Evolutionary conservation across 2,329 filamentous ascomycete genomes (phyloP).

Genomic region (Phaeoacremonium minimum): DNA sequence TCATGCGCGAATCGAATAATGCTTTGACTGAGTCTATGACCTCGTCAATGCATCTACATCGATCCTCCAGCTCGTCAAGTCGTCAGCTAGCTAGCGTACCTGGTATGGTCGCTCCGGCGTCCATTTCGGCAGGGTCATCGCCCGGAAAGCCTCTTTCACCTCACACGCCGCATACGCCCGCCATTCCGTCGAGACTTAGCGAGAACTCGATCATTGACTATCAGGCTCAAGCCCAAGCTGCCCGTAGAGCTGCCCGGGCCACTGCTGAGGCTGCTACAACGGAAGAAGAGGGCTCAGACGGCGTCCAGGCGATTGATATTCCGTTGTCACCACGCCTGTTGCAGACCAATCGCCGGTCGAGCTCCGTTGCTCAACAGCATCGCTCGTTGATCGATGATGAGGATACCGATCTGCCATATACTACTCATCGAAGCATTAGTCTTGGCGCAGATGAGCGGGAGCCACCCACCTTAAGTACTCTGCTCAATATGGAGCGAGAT

Average conservation of each 20-base stretch:
- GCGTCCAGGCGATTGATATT: conserved; percentile 67
- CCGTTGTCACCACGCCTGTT: conserved; percentile 62
- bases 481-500: conserved; percentile 45
- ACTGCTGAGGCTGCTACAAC: conserved; percentile 17
- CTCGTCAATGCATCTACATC: conserved; percentile 79
- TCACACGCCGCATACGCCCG: conserved; percentile 88
- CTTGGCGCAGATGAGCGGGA: conserved; percentile 62
- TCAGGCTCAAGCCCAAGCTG: conserved; percentile 22
- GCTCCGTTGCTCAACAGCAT: conserved; percentile 64
- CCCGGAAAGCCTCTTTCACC: conserved; percentile 87
- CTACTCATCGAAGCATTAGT: conserved; percentile 62
- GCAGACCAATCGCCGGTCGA: conserved; percentile 56
- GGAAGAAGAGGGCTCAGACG: conserved; percentile 38
- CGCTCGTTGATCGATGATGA: conserved; percentile 52
- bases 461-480: conserved; percentile 59
- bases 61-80: conserved; percentile 72
- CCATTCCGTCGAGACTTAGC: conserved; percentile 88
- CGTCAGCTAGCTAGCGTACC: conserved; percentile 56
- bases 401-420: conserved; percentile 56
- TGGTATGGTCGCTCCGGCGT: conserved; percentile 67
- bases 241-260: conserved; percentile 17
- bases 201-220: conserved; percentile 83
- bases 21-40: conserved; percentile 90
- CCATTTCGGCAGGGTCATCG: conserved; percentile 80
- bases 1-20: conserved; percentile 85